Conservation (phyloP, 2,329 filamentous ascomycete species). For the Trichoderma atrobrunneum region DNA sequence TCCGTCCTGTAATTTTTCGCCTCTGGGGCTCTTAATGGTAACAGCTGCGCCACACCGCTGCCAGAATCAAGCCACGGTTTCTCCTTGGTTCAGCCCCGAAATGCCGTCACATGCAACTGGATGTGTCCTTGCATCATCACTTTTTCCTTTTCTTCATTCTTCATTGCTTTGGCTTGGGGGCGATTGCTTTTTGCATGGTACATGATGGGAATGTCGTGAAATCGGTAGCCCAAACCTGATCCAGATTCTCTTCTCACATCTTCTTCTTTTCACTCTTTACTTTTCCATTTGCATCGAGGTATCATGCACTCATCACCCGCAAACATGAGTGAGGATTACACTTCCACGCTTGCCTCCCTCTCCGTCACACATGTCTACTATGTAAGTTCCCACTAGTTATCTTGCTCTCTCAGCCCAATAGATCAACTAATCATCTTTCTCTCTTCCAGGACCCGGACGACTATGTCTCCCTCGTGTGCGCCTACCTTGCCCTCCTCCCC, state of each 20-base stretch:
- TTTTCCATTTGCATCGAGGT: not conserved
- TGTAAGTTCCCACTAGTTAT: slow-evolving; percentile 49
- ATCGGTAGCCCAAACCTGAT: not conserved
- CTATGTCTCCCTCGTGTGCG: slow-evolving; percentile 79
- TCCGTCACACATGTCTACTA: slow-evolving; percentile 97
- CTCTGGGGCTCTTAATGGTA: not conserved
- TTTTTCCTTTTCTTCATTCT: not conserved
- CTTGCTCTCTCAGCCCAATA: not conserved
- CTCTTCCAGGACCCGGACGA: slow-evolving; percentile 75
- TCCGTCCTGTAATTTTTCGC: not conserved
- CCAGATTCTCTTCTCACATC: not conserved
- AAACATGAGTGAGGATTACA: slow-evolving; percentile 28
- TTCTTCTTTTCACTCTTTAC: not conserved
- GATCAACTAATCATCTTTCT: not conserved
- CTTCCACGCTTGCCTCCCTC: slow-evolving; percentile 75
- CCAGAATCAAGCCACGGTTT: slow-evolving; percentile 8
- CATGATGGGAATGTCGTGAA: not conserved
- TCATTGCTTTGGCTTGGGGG: not conserved
- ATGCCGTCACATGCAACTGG: slow-evolving; percentile 5
- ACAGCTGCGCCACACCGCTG: not conserved
- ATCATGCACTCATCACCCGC: not conserved
- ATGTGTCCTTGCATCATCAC: not conserved
- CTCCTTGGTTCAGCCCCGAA: not conserved
- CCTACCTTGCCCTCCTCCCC: slow-evolving; percentile 90
- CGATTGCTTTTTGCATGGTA: not conserved